These are phyloP conservation scores for Paralagenidium karlingii DNA, from an alignment of 352 stramenopile species.

Conservation along the genomic window DNA sequence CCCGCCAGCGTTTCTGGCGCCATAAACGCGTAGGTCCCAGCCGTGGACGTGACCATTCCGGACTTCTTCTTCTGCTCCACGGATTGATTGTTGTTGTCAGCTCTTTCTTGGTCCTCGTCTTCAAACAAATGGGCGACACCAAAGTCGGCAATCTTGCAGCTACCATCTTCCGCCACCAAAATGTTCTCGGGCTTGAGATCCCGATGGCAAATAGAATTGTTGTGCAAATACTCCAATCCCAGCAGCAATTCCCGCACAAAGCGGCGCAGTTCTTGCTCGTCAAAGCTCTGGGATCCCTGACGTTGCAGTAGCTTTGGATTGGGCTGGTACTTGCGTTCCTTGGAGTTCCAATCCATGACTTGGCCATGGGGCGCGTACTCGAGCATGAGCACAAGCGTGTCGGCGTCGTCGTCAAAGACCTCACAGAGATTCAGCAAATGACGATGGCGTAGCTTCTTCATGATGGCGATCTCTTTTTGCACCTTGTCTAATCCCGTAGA, in stretches of 20 bases:
- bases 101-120: constrained; percentile 20
- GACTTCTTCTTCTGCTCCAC: constrained; percentile 25
- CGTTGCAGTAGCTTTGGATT: constrained; percentile 3
- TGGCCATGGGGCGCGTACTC: constrained; percentile 72
- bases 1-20: constrained; percentile 67
- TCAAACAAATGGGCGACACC: constrained; percentile 76
- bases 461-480: constrained; percentile 81
- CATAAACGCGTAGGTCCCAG: constrained; percentile 81
- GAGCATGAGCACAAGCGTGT: constrained; percentile 76
- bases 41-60: constrained; percentile 63
- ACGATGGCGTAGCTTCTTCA: constrained; percentile 76
- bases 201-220: constrained; percentile 79
- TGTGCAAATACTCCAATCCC: constrained; percentile 72
- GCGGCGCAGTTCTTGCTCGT: constrained; percentile 33
- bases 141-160: constrained; percentile 80
- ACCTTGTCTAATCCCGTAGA: constrained; percentile 80
- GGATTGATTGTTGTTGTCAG: constrained; percentile 8
- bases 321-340: constrained; percentile 35
- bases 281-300: constrained; percentile 13
- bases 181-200: constrained; percentile 84
- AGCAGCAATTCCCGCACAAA: constrained; percentile 66
- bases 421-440: constrained; percentile 73
- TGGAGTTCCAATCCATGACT: constrained; percentile 75
- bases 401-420: constrained; percentile 72
- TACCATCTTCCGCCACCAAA: constrained; percentile 41